These are phyloP conservation scores for Isoetes taiwanensis DNA, from an alignment of 75 land plant species.

Conservation along the genomic window DNA sequence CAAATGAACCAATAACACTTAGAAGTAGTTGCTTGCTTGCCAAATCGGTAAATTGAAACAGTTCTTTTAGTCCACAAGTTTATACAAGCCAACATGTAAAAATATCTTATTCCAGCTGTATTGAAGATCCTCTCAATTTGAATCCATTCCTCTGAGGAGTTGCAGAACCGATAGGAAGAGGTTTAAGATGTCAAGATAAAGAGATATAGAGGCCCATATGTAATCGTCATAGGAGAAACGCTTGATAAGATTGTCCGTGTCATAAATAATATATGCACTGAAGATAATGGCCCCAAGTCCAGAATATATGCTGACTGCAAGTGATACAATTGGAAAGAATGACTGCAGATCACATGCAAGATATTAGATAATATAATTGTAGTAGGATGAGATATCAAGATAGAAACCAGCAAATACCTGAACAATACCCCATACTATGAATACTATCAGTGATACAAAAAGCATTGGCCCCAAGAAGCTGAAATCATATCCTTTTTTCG, in stretches of 20 bases:
- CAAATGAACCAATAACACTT: no score
- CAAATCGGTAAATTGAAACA: no score
- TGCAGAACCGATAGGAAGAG: neutral
- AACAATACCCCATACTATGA: neutral
- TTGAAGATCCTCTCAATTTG: no score
- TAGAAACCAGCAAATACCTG: neutral
- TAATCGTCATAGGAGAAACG: neutral
- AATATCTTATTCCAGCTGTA: no score
- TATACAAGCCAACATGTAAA: no score
- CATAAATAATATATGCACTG: slow-evolving; percentile 3
- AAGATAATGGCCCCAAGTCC: slow-evolving; percentile 1
- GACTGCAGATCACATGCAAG: neutral
- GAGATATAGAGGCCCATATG: neutral
- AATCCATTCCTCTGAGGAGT: neutral
- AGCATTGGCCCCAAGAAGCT: slow-evolving; percentile 7
- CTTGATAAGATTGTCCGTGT: slow-evolving; percentile 7
- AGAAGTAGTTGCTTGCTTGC: no score
- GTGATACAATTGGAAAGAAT: neutral
- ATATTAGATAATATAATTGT: neutral
- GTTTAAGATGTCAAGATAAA: neutral
- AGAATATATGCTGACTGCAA: neutral
- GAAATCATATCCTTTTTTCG: neutral
- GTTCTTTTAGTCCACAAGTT: no score
- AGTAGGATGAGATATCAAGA: neutral
- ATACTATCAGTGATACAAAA: neutral